These are phyloP conservation scores for Lyophyllum atratum DNA, from an alignment of 768 basidiomycete genomes.

Conservation along the genomic window DNA sequence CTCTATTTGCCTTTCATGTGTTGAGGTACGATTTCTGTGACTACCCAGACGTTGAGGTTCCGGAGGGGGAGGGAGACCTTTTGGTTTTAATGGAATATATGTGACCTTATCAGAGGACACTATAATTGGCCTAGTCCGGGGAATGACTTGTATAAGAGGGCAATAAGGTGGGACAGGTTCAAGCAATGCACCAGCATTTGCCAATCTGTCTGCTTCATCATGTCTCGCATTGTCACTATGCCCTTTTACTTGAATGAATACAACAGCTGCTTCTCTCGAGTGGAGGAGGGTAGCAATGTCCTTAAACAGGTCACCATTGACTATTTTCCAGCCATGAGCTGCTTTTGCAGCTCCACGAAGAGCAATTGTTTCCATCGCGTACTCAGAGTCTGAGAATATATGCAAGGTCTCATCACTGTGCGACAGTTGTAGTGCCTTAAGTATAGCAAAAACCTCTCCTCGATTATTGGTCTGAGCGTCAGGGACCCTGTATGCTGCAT, in stretches of 20 bases:
- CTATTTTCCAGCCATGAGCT: slow-evolving; percentile 12
- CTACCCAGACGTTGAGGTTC: neutral
- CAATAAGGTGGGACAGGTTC: neutral
- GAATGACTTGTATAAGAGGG: neutral
- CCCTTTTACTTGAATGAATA: neutral
- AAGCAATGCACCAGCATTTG: neutral
- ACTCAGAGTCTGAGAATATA: slow-evolving; percentile 16
- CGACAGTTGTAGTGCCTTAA: slow-evolving; percentile 1
- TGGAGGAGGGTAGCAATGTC: slow-evolving; percentile 10
- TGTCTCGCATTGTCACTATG: neutral
- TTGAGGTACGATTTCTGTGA: neutral
- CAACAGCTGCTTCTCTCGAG: neutral
- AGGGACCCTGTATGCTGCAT: neutral
- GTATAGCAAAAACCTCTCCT: slow-evolving; percentile 16
- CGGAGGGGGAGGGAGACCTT: neutral
- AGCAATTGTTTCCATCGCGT: slow-evolving; percentile 9
- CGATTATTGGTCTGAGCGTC: slow-evolving; percentile 14
- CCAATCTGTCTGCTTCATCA: neutral
- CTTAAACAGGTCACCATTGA: slow-evolving; percentile 15
- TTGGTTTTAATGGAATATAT: neutral
- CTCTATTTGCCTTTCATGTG: neutral
- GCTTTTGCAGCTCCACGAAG: slow-evolving; percentile 1
- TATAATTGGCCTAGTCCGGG: neutral
- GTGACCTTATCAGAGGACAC: neutral
- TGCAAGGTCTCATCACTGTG: neutral